A percentile compares a stretch with the other conserved stretches of the same genome.
phyloP scores from a whole-genome alignment of 2,329 filamentous ascomycete genomes.

The Ophiostoma populinum region DNA sequence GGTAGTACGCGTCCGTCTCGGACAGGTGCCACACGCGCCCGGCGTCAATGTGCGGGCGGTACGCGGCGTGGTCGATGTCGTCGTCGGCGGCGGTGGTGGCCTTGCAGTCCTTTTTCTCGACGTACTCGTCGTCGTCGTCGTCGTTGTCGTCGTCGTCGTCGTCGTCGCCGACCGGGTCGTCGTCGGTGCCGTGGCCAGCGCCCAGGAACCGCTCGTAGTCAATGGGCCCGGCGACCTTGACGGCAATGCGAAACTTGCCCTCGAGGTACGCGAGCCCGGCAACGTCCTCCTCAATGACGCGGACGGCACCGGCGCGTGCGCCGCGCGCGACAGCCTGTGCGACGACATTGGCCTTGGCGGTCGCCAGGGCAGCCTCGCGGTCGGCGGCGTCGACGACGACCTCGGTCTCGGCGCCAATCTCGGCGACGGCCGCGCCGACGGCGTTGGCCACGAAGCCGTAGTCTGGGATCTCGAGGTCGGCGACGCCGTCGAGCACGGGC shows the following conservation, averaged over 20 bases:
- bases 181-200: too few relatives aligned
- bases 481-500: too few relatives aligned
- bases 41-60: constrained; percentile 18
- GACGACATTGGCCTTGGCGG: constrained; percentile 46
- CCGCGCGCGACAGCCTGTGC: constrained; percentile 32
- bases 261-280: constrained; percentile 37
- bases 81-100: constrained; percentile 13
- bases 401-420: too few relatives aligned
- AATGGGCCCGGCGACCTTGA: constrained; percentile 41
- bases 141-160: not conserved
- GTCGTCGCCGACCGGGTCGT: too few relatives aligned
- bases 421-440: constrained; percentile 44
- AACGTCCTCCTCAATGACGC: constrained; percentile 33
- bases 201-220: constrained; percentile 18
- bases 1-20: constrained; percentile 26
- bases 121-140: constrained; percentile 3
- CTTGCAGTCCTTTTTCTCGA: constrained; percentile 8
- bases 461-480: constrained; percentile 34
- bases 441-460: constrained; percentile 46
- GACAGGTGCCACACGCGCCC: constrained; percentile 24
- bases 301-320: constrained; percentile 24
- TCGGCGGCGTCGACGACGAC: constrained; percentile 37
- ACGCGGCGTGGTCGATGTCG: constrained; percentile 19
- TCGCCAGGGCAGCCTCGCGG: constrained; percentile 37
- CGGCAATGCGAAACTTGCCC: constrained; percentile 37